A percentile compares a stretch with the other conserved stretches of the same genome.
These are phyloP conservation scores for Colletotrichum destructivum DNA, from an alignment of 2,329 filamentous ascomycete genomes.

Conservation along the genomic window DNA sequence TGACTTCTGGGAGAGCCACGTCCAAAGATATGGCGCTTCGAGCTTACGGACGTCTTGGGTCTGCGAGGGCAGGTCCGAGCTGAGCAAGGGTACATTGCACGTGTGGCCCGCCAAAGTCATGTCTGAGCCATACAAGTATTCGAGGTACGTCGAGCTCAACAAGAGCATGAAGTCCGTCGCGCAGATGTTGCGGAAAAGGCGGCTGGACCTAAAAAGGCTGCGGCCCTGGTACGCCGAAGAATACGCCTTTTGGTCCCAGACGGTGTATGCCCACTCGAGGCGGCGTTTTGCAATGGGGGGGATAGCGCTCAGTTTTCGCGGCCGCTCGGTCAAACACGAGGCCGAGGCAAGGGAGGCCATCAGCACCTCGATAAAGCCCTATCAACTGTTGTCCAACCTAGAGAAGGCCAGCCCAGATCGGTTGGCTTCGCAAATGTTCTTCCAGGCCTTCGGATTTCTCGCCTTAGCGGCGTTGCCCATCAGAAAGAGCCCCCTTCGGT, in stretches of 20 bases:
- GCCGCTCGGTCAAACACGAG: background rate
- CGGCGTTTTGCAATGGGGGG: background rate
- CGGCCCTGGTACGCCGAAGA: conserved; percentile 19
- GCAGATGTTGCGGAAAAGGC: background rate
- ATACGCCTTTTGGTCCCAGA: conserved; percentile 13
- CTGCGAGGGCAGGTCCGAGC: background rate
- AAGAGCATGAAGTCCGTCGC: background rate
- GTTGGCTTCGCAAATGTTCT: background rate
- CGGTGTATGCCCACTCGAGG: conserved; percentile 17
- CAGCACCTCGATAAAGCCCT: background rate
- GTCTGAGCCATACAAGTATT: background rate
- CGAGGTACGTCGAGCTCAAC: background rate
- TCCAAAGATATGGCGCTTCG: conserved; percentile 5
- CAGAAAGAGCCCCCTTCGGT: background rate
- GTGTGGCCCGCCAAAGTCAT: background rate
- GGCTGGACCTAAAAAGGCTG: background rate
- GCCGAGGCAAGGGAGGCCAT: fast-evolving
- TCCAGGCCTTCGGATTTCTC: conserved; percentile 15
- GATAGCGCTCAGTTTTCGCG: fast-evolving
- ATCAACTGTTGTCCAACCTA: background rate
- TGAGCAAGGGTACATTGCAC: background rate
- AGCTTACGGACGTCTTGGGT: background rate
- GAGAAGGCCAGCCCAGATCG: background rate
- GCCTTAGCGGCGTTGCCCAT: conserved; percentile 10
- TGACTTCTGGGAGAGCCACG: conserved; percentile 19